Conservation (phyloP, 208 protist genomes). For the Entamoeba invadens region DNA sequence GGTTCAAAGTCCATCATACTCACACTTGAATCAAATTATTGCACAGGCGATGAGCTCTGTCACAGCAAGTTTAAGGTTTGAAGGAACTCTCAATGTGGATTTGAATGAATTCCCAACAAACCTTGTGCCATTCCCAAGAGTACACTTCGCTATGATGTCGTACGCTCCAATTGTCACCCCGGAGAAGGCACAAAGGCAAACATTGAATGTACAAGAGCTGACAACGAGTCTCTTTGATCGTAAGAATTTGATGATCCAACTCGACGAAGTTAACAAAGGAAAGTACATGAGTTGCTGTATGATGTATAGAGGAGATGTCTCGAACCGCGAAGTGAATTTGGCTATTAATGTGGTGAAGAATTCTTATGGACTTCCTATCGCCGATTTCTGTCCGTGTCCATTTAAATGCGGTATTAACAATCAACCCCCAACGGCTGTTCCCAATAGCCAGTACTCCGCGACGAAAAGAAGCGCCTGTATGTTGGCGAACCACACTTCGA, state of each 20-base stretch:
- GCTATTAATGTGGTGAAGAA: slow-evolving; percentile 52
- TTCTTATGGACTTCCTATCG: slow-evolving; percentile 54
- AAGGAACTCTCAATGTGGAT: slow-evolving; percentile 55
- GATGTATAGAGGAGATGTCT: slow-evolving; percentile 56
- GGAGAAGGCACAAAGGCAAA: slow-evolving; percentile 54
- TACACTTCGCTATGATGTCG: slow-evolving; percentile 46
- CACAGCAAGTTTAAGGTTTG: slow-evolving; percentile 51
- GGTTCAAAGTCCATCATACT: slow-evolving; percentile 53
- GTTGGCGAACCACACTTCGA: slow-evolving; percentile 53
- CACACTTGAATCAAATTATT: slow-evolving; percentile 51
- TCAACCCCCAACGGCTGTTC: slow-evolving; percentile 73
- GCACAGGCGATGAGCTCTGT: slow-evolving; percentile 48
- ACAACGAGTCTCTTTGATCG: slow-evolving; percentile 59
- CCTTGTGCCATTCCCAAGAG: slow-evolving; percentile 51
- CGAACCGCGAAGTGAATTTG: slow-evolving; percentile 52
- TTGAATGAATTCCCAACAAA: slow-evolving; percentile 59
- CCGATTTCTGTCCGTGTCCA: slow-evolving; percentile 54
- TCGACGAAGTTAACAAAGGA: slow-evolving; percentile 45
- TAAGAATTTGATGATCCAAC: slow-evolving; percentile 49
- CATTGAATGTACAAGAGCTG: slow-evolving; percentile 50
- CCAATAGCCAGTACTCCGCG: slow-evolving; percentile 66
- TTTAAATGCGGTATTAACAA: slow-evolving; percentile 85
- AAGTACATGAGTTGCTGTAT: slow-evolving; percentile 58
- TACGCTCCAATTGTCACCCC: slow-evolving; percentile 49
- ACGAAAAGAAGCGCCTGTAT: slow-evolving; percentile 38